Evolutionary conservation across 2,329 filamentous ascomycete genomes (phyloP), one percentile per base, ranked within the genome.

Genomic region (Trichoderma endophyticum): DNA sequence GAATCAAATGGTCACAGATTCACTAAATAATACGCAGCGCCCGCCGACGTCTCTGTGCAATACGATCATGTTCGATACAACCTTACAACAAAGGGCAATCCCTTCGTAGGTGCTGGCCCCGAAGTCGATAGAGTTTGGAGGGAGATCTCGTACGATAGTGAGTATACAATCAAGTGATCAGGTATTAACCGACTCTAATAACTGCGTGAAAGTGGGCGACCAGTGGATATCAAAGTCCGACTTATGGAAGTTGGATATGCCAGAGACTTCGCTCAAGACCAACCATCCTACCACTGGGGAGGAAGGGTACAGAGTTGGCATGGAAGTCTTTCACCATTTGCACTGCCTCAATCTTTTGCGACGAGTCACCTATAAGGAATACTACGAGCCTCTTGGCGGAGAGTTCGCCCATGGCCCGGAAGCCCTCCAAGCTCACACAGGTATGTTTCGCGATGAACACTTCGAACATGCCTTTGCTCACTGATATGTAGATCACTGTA

Each of bases 261-360:
- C 61, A 30, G 61, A 64, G 18, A 64, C 61, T 15, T 64, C 61
- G 3, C 61, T 64, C 15, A 64, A 64, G 26, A 36, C 43, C 61
- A 64, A 51, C 26, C 61, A 64, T 21, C 61, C 61, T 30, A 43
- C 28, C 36, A 64, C 61, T 14, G 36, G 61, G 43, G 61, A 64
- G 26, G 61, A 64, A 48, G 61, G 61, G 15, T 64, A 64, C n/a
- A 48, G 61, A 64, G 61, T 64, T 15, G 61, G 61, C n/a, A 64
- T 64, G 61, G 61, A 64, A 32, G 61, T 64, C 18, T 64, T 64
- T 43, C 61, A 64, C 39, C 61, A 64, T 3, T 18, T 64, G 11
- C 61, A 64, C 15, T 64, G 61, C 39, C 39, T 64, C 8, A 64
- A 64, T 15, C 61, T 64, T 21, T 21, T 64, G 36, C 36, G 61